A percentile compares a stretch with the other conserved stretches of the same genome.
These are phyloP conservation scores for Metschnikowia proteae DNA, from an alignment of 805 yeast species.

Conservation along the genomic window DNA sequence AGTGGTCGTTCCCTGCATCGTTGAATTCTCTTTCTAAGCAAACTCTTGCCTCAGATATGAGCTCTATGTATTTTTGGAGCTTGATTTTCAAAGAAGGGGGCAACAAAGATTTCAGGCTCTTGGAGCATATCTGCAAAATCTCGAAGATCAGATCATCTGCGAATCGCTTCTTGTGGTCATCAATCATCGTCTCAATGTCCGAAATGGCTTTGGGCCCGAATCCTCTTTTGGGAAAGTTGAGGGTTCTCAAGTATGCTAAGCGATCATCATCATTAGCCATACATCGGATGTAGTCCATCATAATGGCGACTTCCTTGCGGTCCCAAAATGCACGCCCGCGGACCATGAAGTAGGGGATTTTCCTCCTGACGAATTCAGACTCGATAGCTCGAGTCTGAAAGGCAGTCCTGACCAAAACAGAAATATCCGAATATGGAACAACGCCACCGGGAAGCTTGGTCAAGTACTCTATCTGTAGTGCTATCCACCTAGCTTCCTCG, in stretches of 20 bases:
- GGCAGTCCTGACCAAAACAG: conserved; percentile 67
- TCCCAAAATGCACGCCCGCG: conserved; percentile 84
- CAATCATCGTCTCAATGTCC: conserved; percentile 21
- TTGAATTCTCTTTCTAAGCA: conserved; percentile 7
- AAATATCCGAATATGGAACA: conserved; percentile 56
- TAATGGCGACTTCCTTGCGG: conserved; percentile 57
- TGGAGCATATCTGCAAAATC: conserved; percentile 8
- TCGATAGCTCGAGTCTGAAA: conserved; percentile 62
- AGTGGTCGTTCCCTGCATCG: conserved; percentile 4
- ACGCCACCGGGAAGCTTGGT: conserved; percentile 40
- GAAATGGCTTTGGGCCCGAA: conserved; percentile 56
- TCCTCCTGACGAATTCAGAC: conserved; percentile 48
- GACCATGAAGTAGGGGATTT: conserved; percentile 63
- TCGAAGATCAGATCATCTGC: conserved; percentile 7
- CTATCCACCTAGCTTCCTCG: conserved; percentile 58
- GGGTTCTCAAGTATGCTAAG: conserved; percentile 53
- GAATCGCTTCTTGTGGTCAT: conserved; percentile 8
- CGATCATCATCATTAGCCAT: conserved; percentile 57
- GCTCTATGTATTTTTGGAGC: conserved; percentile 24
- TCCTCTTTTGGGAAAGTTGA: conserved; percentile 63
- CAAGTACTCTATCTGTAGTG: conserved; percentile 50
- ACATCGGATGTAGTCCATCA: conserved; percentile 63
- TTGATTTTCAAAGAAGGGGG: conserved; percentile 13
- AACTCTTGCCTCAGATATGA: conserved; percentile 22
- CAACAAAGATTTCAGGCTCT: conserved; percentile 6